These are phyloP conservation scores for Favolaschia claudopus DNA, from an alignment of 768 basidiomycete genomes.

Conservation along the genomic window DNA sequence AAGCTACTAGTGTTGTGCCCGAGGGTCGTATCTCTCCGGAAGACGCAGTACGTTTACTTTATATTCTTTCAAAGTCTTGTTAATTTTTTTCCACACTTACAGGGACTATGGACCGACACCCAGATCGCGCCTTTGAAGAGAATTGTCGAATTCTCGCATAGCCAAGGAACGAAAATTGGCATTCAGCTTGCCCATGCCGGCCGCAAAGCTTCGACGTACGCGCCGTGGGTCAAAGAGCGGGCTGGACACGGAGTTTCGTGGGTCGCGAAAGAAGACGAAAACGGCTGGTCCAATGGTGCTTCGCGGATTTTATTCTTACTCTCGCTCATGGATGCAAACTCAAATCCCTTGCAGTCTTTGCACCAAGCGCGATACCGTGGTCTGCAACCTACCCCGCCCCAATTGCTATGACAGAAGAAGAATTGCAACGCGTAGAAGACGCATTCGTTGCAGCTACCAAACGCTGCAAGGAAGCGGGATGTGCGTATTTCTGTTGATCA, in stretches of 20 bases:
- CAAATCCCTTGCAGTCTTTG: conserved; percentile 55
- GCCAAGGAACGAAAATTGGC: conserved; percentile 74
- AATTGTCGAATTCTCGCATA: conserved; percentile 77
- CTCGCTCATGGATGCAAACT: background rate
- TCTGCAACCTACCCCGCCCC: conserved; percentile 60
- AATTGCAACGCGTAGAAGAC: conserved; percentile 64
- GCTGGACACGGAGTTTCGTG: conserved; percentile 40
- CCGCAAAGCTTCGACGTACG: conserved; percentile 72
- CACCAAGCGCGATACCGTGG: conserved; percentile 66
- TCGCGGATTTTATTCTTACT: conserved; percentile 7
- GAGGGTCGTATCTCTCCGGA: no score
- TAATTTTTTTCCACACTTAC: background rate
- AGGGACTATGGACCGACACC: conserved; percentile 79
- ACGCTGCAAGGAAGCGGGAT: conserved; percentile 67
- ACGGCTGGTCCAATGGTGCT: conserved; percentile 78
- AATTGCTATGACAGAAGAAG: conserved; percentile 60
- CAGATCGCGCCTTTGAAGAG: conserved; percentile 76
- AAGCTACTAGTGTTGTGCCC: no score
- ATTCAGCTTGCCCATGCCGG: conserved; percentile 83
- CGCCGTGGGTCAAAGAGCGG: conserved; percentile 68
- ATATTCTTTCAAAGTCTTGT: background rate
- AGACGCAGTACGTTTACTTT: no score
- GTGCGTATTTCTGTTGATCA: conserved; percentile 47
- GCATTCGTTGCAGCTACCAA: conserved; percentile 65
- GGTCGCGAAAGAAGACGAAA: conserved; percentile 56